phyloP scores from a whole-genome alignment of 2,329 filamentous ascomycete genomes.

The Fusarium decemcellulare region DNA sequence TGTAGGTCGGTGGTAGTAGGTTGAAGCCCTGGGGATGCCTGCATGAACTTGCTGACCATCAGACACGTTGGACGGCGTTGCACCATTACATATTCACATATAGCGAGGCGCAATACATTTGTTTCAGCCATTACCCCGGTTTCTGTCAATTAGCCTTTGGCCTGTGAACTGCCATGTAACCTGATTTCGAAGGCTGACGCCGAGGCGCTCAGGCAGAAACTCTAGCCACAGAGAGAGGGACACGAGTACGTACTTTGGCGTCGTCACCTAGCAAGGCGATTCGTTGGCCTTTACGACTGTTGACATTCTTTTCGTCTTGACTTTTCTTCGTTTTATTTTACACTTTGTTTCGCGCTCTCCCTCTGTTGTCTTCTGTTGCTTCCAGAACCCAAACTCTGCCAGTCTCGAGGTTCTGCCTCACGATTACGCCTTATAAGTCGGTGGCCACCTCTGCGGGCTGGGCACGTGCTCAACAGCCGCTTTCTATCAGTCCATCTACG shows the following conservation, averaged over 20 bases:
- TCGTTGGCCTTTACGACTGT: constrained; percentile 35
- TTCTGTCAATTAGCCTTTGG: background rate
- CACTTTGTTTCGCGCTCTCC: background rate
- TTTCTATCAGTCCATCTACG: constrained; percentile 21
- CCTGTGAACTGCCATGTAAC: background rate
- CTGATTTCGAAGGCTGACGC: constrained; percentile 5
- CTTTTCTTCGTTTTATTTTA: background rate
- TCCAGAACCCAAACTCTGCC: too few relatives aligned
- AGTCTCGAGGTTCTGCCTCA: too few relatives aligned
- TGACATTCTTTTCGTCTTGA: constrained; percentile 19
- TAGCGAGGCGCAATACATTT: too few relatives aligned
- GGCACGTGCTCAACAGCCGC: constrained; percentile 33
- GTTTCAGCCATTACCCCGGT: background rate
- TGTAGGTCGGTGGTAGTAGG: background rate
- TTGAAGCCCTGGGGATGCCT: constrained; percentile 10
- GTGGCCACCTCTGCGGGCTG: constrained; percentile 33
- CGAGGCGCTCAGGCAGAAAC: constrained; percentile 29
- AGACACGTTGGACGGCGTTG: background rate
- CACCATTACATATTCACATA: too few relatives aligned
- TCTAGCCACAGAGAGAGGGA: constrained; percentile 4
- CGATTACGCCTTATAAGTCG: constrained; percentile 10
- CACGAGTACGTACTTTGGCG: constrained; percentile 28
- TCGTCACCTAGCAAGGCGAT: constrained; percentile 27
- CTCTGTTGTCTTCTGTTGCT: background rate
- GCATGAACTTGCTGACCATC: constrained; percentile 29